phyloP scores from a whole-genome alignment of 805 yeast species.

The Candida khao-thaluensis region DNA sequence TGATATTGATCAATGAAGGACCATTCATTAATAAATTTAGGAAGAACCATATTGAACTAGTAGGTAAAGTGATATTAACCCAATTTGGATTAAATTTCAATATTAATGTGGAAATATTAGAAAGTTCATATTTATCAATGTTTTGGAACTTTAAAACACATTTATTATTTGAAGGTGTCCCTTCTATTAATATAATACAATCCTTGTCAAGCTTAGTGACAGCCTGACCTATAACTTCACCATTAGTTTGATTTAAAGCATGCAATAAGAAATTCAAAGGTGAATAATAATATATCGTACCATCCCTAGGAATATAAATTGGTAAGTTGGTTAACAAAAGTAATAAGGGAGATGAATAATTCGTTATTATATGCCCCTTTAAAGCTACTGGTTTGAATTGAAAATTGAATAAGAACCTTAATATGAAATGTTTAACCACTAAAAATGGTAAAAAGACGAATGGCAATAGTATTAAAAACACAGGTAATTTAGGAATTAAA shows the following conservation, averaged over 20 bases:
- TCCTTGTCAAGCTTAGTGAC: background rate
- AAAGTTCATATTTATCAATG: conserved; percentile 19
- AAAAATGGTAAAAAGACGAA: conserved; percentile 20
- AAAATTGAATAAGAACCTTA: conserved; percentile 33
- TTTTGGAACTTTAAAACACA: conserved; percentile 60
- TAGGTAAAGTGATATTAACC: conserved; percentile 38
- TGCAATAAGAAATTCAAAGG: conserved; percentile 27
- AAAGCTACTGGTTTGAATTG: conserved; percentile 33
- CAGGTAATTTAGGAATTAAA: conserved; percentile 30
- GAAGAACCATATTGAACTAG: conserved; percentile 6
- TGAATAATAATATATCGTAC: conserved; percentile 28
- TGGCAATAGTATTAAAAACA: conserved; percentile 20
- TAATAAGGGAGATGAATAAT: conserved; percentile 37
- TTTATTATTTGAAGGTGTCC: conserved; percentile 83
- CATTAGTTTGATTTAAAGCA: conserved; percentile 18
- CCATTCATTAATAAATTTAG: conserved; percentile 8
- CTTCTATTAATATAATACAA: conserved; percentile 64
- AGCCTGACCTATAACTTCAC: background rate
- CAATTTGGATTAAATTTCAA: conserved; percentile 38
- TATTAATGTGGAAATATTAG: conserved; percentile 34
- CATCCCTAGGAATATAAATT: conserved; percentile 38
- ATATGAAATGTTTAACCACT: conserved; percentile 19
- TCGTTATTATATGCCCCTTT: conserved; percentile 39
- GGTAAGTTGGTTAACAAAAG: conserved; percentile 43
- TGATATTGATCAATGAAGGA: conserved; percentile 24